A percentile compares a stretch with the other conserved stretches of the same genome.
Conservation (phyloP, 306 rosid species). For the Vicia faba region DNA sequence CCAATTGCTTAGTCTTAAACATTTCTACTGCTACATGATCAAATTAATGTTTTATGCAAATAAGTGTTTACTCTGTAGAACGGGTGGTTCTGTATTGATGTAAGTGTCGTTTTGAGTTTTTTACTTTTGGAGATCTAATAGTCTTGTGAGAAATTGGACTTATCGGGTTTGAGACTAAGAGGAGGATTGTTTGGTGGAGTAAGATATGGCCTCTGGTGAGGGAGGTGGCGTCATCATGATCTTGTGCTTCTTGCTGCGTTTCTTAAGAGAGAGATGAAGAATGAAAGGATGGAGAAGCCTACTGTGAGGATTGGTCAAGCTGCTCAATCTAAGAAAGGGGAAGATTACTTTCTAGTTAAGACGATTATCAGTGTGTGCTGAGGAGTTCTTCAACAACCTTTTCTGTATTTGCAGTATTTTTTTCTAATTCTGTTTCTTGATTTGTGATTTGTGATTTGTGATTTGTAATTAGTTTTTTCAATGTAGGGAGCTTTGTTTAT, state of each 20-base stretch:
- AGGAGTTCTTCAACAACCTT: slow-evolving; percentile 77
- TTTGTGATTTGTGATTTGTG: slow-evolving; percentile 10
- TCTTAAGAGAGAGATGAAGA: slow-evolving; percentile 82
- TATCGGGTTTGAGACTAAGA: slow-evolving; percentile 28
- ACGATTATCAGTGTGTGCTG: slow-evolving; percentile 73
- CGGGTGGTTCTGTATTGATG: slow-evolving; percentile 1
- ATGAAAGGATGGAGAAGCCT: slow-evolving; percentile 93
- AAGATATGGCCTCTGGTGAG: slow-evolving; percentile 68
- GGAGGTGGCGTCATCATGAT: slow-evolving; percentile 64
- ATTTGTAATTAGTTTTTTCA: slow-evolving; percentile 21
- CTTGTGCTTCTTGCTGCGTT: slow-evolving; percentile 93
- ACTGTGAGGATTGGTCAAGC: slow-evolving; percentile 78
- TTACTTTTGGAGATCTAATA: slow-evolving; percentile 18
- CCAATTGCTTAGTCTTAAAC: too few species aligned
- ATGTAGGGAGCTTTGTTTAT: slow-evolving; percentile 42
- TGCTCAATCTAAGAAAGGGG: slow-evolving; percentile 93
- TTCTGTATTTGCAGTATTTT: slow-evolving; percentile 84
- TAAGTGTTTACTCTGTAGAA: background rate
- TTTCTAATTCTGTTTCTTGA: too few species aligned
- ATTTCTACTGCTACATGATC: too few species aligned
- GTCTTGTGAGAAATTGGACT: slow-evolving; percentile 41
- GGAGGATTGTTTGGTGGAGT: slow-evolving; percentile 37
- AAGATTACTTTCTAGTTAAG: slow-evolving; percentile 78
- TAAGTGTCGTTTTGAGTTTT: slow-evolving; percentile 19
- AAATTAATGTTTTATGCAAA: too few species aligned